phyloP scores from a whole-genome alignment of 306 rosid species.

The Corylus americana region DNA sequence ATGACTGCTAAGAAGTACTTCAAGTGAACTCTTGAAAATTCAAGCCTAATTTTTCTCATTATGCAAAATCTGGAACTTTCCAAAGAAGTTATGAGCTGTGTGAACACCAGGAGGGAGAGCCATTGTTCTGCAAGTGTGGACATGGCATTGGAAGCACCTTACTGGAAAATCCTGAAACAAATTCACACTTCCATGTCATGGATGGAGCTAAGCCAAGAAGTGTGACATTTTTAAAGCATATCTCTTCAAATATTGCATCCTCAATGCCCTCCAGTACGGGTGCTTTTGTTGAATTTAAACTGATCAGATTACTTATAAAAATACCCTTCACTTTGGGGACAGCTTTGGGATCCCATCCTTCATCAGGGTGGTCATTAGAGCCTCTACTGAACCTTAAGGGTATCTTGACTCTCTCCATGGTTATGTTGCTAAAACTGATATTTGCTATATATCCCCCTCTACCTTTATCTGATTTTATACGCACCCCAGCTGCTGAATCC shows the following conservation, averaged over 20 bases:
- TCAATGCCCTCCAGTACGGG: constrained; percentile 69
- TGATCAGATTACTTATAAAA: constrained; percentile 55
- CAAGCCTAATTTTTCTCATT: constrained; percentile 8
- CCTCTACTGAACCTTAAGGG: constrained; percentile 90
- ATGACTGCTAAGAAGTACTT: not conserved
- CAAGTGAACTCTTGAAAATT: constrained; percentile 8
- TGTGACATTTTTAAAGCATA: constrained; percentile 74
- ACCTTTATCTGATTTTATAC: constrained; percentile 82
- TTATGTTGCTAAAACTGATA: constrained; percentile 57
- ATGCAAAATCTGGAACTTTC: not conserved
- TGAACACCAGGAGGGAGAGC: constrained; percentile 48
- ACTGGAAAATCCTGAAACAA: constrained; percentile 63
- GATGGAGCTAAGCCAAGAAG: constrained; percentile 55
- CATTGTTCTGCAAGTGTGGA: constrained; percentile 50
- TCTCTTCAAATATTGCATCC: constrained; percentile 62
- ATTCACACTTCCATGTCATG: constrained; percentile 70
- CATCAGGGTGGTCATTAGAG: constrained; percentile 86
- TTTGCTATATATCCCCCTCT: constrained; percentile 81
- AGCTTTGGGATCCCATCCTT: constrained; percentile 91
- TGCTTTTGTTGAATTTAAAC: constrained; percentile 76
- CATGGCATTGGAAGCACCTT: constrained; percentile 79
- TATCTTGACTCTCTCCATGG: constrained; percentile 79
- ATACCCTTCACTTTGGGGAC: constrained; percentile 69
- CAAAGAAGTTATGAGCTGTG: constrained; percentile 20
- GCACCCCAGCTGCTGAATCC: constrained; percentile 87